Evolutionary conservation across 2,329 filamentous ascomycete species (phyloP), one percentile per base, ranked within the genome.

Genomic region (Diplodia sapinea): DNA sequence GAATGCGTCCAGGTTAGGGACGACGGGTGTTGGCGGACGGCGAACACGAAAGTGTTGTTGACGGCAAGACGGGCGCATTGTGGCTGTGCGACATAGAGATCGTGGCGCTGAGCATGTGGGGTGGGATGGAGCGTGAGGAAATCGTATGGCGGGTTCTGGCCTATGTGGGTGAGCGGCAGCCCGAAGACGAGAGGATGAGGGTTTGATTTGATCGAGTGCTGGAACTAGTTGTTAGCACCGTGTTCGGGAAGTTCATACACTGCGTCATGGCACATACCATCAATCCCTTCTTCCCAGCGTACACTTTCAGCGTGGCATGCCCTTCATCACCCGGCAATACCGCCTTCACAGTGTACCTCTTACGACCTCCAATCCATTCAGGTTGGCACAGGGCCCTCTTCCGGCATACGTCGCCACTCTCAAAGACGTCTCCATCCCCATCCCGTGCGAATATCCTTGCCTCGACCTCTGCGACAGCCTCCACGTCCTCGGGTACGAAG

Each of bases 11-110:
- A 57, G 2, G 79, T 79, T 0, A 86, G 79, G 1, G 85, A 86
- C 0, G 92, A 90, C 0, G 94, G 92, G 76, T 99, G 94, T 76
- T 99, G 95, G 55, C 95, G 91, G 69, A 99, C 91, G 65, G 91
- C 91, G 78, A 99, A 99, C 33, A 99, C 94, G 76, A 97, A 99
- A 0, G 95, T 99, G 77, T 99, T 98, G 82, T 98, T 97, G 67
- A 96, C 84, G 1, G 93, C 94, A 33, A 99, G 84, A 31, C 89
- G 88, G 71, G 90, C 87, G 77, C 95, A 99, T 79, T 99, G 96
- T 1, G 96, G 95, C 76, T 98, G 95, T 54, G 94, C 92, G 70
- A 99, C 92, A 78, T 99, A 99, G 68, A 99, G 89, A 77, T 99
- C 95, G 78, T 99, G 94, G 51, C 94, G 88, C 76, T 97, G 93